Base-by-base conservation (phyloP, 148 eudicot species). In the Dysphania ambrosioides region DNA sequence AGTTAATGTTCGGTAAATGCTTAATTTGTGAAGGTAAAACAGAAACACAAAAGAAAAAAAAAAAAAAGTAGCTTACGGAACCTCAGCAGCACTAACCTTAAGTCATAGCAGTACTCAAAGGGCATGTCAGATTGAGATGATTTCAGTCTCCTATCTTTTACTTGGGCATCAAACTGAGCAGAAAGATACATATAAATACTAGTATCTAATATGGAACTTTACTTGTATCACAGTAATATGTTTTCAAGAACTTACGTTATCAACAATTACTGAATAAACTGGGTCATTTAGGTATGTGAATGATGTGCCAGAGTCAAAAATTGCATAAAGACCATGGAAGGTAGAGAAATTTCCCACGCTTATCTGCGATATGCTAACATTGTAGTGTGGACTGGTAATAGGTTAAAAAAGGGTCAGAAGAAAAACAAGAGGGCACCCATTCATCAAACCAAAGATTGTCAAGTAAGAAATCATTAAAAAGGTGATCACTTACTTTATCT, bases 301-400 rank as follows among this genome's bases (percentile, higher is more conserved):
- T 31, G 98, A 94, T 66, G 96, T 88, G 55, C 97, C 97, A 27
- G 97, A 78, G 84, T 94, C 98, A 23, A 92, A 94, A 59, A 94
- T 82, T 68, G 97, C 96, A 66, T 69, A 53, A 75, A 90, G 73
- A 51, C 60, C 70, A 53, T 81, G 83, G 36, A 80, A 34, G 59
- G 83, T 74, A 35, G 86, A 84, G 74, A 70, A 72, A 47, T 88
- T 89, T 69, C 84, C 97, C 77, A 93, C 98, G 18, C 12, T 56
- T 68, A 89, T 82, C 80, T 81, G 81, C 61, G 87, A 82, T 71
- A 93, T 59, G 71, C 87, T 93, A 63, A 93, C 41, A 65, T 91
- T 89, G 69, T 93, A 93, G 62, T 78, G 88, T 56, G 87, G 93
- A 62, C 98, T 93, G 89, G 30, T 19, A 82, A 67, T 73, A 82